Evolutionary conservation across 2,329 filamentous ascomycete genomes (phyloP).

Genomic region (Beauveria sp.): DNA sequence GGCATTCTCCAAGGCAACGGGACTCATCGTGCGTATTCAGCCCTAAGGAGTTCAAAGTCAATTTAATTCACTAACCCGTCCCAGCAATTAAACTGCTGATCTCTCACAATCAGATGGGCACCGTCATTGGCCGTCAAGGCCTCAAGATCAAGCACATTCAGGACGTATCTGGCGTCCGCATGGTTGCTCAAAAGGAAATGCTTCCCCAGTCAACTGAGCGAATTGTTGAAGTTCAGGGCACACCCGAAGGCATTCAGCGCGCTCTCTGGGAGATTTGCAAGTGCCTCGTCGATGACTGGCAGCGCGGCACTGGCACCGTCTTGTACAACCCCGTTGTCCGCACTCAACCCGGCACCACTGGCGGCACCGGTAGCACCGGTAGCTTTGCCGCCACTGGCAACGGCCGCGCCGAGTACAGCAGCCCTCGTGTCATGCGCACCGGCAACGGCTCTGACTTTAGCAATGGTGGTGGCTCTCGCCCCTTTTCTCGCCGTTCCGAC

Average conservation of each 20-base stretch:
- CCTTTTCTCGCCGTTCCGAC: slow-evolving; percentile 72
- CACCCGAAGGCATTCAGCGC: slow-evolving; percentile 88
- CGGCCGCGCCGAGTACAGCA: slow-evolving; percentile 45
- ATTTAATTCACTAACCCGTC: slow-evolving; percentile 10
- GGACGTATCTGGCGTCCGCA: slow-evolving; percentile 90
- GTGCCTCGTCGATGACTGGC: slow-evolving; percentile 95
- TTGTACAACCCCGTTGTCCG: slow-evolving; percentile 95
- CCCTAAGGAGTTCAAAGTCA: neutral
- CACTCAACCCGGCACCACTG: slow-evolving; percentile 55
- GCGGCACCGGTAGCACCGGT: slow-evolving; percentile 35
- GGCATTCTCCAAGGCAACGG: slow-evolving; percentile 79
- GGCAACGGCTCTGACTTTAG: slow-evolving; percentile 98
- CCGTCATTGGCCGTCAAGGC: slow-evolving; percentile 92
- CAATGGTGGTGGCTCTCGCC: slow-evolving; percentile 54
- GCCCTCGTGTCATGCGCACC: slow-evolving; percentile 79
- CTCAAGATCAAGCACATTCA: slow-evolving; percentile 99
- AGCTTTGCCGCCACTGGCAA: slow-evolving; percentile 30
- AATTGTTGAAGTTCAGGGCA: slow-evolving; percentile 93
- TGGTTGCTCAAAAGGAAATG: slow-evolving; percentile 99
- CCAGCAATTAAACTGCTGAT: slow-evolving; percentile 94
- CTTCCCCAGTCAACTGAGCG: slow-evolving; percentile 96
- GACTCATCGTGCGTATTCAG: slow-evolving; percentile 67
- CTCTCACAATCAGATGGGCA: slow-evolving; percentile 99
- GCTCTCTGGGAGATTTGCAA: slow-evolving; percentile 99
- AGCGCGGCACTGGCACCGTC: slow-evolving; percentile 92